These are phyloP conservation scores for Lipomyces oligophaga DNA, from an alignment of 805 yeast species.

Conservation along the genomic window DNA sequence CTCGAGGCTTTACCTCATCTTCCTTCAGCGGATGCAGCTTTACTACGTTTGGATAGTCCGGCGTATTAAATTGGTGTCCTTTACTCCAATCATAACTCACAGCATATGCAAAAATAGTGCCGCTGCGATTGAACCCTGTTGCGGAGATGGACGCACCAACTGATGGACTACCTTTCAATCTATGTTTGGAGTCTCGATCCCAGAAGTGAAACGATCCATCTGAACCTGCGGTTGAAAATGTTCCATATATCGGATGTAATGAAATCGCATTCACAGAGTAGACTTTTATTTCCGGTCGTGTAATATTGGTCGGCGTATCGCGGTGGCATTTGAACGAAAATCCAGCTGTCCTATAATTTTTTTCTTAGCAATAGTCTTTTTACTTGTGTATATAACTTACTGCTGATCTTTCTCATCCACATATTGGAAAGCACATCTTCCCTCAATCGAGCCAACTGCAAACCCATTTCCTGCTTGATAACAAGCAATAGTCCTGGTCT, in stretches of 20 bases:
- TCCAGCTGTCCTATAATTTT: slow-evolving; percentile 17
- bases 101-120: slow-evolving; percentile 85
- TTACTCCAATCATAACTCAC: slow-evolving; percentile 93
- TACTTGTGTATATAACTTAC: slow-evolving; percentile 7
- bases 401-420: slow-evolving; percentile 70
- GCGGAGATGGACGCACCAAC: slow-evolving; percentile 64
- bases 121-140: slow-evolving; percentile 76
- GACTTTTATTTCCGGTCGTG: slow-evolving; percentile 57
- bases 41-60: slow-evolving; percentile 68
- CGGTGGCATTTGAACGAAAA: slow-evolving; percentile 96
- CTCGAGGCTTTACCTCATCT: slow-evolving; percentile 49
- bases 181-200: slow-evolving; percentile 90
- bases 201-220: slow-evolving; percentile 93
- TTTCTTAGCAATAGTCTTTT: background rate
- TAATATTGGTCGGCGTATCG: slow-evolving; percentile 52
- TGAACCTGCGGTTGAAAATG: slow-evolving; percentile 89
- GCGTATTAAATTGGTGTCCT: slow-evolving; percentile 66
- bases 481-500: slow-evolving; percentile 77
- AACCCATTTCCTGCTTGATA: slow-evolving; percentile 90
- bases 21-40: slow-evolving; percentile 82
- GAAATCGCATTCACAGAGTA: slow-evolving; percentile 75
- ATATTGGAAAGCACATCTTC: slow-evolving; percentile 91
- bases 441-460: slow-evolving; percentile 91
- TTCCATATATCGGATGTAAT: slow-evolving; percentile 87
- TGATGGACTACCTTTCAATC: slow-evolving; percentile 75